phyloP scores from a whole-genome alignment of 345 rosid genomes.

The Dovyalis caffra region DNA sequence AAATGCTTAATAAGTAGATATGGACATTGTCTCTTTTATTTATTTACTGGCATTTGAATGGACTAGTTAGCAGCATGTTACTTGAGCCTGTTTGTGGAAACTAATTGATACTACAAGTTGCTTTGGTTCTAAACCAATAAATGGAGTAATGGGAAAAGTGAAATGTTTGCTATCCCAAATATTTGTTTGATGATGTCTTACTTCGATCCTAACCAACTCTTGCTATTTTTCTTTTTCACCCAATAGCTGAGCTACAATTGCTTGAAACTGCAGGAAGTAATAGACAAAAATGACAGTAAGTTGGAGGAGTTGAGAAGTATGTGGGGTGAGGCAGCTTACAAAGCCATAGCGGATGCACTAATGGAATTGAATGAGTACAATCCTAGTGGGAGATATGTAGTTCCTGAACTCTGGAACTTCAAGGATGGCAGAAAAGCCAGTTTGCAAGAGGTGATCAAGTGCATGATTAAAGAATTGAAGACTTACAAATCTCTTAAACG shows the following conservation, averaged over 20 bases:
- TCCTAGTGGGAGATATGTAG: constrained; percentile 14
- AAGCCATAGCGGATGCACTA: constrained; percentile 9
- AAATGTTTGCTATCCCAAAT: no score
- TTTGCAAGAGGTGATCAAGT: constrained; percentile 6
- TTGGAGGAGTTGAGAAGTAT: constrained; percentile 6
- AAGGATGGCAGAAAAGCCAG: constrained; percentile 19
- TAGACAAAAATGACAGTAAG: constrained; percentile 10
- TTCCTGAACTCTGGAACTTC: constrained; percentile 17
- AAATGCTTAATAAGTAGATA: no score
- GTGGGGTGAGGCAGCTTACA: constrained; percentile 7
- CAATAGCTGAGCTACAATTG: background rate
- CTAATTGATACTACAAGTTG: no score
- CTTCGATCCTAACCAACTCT: no score
- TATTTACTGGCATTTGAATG: no score
- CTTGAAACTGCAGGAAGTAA: constrained; percentile 10
- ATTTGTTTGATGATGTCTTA: no score
- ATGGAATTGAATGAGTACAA: constrained; percentile 18
- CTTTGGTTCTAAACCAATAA: no score
- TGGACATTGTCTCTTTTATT: no score
- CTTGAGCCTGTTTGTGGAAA: no score
- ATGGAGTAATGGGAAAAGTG: no score
- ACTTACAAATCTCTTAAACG: constrained; percentile 5
- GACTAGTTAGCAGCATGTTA: no score
- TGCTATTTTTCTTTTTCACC: no score
- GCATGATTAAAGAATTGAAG: constrained; percentile 4